Evolutionary conservation across 805 yeast species (phyloP), one percentile per base, ranked within the genome.

Genomic region (Zygotorulaspora sp.): DNA sequence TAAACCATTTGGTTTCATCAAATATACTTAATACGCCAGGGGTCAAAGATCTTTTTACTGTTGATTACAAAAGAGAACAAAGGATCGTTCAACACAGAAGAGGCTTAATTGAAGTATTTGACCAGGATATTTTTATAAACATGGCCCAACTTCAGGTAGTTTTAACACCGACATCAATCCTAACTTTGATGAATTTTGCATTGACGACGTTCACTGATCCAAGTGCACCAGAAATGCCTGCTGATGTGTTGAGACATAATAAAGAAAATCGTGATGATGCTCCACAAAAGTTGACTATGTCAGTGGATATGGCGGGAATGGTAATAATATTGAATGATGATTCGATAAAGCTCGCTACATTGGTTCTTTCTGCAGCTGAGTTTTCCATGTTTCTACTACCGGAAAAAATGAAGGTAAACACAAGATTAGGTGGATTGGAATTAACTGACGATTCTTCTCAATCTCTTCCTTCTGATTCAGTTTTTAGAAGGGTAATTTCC

Each of bases 201-300:
- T 66, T 89, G 52, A 83, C 87, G 30, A 92, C 97, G 0, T 92
- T 92, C 57, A 83, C 96, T 0, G 81, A 81, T 59, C 95, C 95
- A 0, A 40, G 77, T 44, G 80, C 83, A 1, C 75, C 75, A 5
- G 78, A 76, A 29, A 65, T 78, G 1, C 84, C 86, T 1, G 81
- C 88, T 0, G 89, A 81, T 63, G 77, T 69, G 20, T 66, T 83
- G 41, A 76, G 80, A 38, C 89, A 83, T 50, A 81, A 81, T 50
- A 74, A 74, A 45, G 75, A 71, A 24, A 75, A 74, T 43, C 66
- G 62, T 16, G 77, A 71, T 9, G 68, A 71, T 11, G 72, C 88
- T 0, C 92, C 94, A 0, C 85, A 82, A 49, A 83, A 78, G 50
- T 80, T 88, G 23, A 76, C 77, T 37, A 81, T 89, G 20, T 68